Base-by-base conservation (phyloP, 495 filamentous ascomycete species). In the Talaromyces stipitatus region DNA sequence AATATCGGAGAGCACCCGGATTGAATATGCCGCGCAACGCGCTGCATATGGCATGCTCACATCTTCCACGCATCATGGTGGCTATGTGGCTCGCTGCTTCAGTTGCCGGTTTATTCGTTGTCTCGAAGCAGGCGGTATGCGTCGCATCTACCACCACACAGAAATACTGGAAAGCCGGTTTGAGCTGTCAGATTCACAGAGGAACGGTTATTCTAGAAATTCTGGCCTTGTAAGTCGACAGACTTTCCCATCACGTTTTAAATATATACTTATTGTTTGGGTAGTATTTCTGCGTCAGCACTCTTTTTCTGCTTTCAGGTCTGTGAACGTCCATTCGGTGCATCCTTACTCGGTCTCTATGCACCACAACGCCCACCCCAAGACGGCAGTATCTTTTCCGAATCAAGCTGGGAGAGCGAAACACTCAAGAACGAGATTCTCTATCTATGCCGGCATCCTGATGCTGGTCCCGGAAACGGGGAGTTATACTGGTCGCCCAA, bases 291-390 rank as follows among this genome's bases (percentile, higher is more conserved):
- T 12, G 64, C 74, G 12, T 76, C 71, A 24, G 64, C 69, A 0
- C 67, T 72, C 28, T 77, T 76, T 53, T 75, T 72, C 56, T 71
- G 72, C 3, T 62, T 67, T 43, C 67, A 76, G 57, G 61, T 76
- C 27, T 73, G 72, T 46, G 70, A 74, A 43, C 65, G 71, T 22
- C 72, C 74, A 52, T 75, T 76, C 33, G 72, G 73, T 30, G 62
- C 74, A 0, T 77, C 74, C 0, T 54, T 77, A 22, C 61, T 76
- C n/a, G 72, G 72, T 1, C 61, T 75, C 5, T 73, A 74, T 55
- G 65, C 59, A 47, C 66, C 57, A 24, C 63, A 56, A 22, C 55
- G 43, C 20, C 45, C 60, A 18, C 41, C 43, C 9, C 63, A 66
- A 11, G 62, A 75, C 14, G 68, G 62, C 23, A 76, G 72, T 51